Evolutionary conservation across 2,329 filamentous ascomycete species (phyloP), one percentile per base, ranked within the genome.

Genomic region (Fusarium mexicanum): DNA sequence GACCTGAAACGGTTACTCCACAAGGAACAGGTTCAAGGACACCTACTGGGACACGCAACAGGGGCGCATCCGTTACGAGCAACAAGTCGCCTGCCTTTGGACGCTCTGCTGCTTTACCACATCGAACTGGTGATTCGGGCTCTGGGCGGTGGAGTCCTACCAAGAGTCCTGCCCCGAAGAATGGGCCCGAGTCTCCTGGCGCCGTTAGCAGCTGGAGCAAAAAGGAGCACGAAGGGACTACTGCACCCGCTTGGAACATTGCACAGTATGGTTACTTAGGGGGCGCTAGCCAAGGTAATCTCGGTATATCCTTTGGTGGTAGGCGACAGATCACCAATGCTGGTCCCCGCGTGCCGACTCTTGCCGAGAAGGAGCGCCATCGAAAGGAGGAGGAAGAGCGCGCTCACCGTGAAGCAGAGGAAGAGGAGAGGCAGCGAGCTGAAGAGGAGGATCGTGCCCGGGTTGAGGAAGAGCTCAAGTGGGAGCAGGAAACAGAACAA

Each of bases 231-330:
- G 93, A 98, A 82, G 90, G 90, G 22, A 88, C 88, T 50, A 98
- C 95, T 4, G 88, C 92, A 33, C 96, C 96, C 1, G 96, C 96
- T 4, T 99, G 96, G 96, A 99, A 98, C 81, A 98, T 98, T 77
- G 93, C 95, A 65, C 96, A 99, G 81, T 99, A 99, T 80, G 95
- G 96, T 13, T 99, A 98, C 83, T 96, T 98, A 93, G 96, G 96
- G 66, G 96, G 96, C 55, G 96, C 96, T 33, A 98, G 94, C 79
- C 96, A 99, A 82, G 96, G 94, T 7, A 98, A 97, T 78, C 91
- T 98, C 71, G 96, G 96, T 24, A 94, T 99, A 76, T 91, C 94
- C 17, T 98, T 98, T 83, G 96, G 96, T 64, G 94, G 92, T 24
- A 90, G 95, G 77, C 91, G 96, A 69, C 96, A 99, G 84, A 98